Evolutionary conservation across 2,329 filamentous ascomycete species (phyloP).

Genomic region (Thielaviopsis populi): DNA sequence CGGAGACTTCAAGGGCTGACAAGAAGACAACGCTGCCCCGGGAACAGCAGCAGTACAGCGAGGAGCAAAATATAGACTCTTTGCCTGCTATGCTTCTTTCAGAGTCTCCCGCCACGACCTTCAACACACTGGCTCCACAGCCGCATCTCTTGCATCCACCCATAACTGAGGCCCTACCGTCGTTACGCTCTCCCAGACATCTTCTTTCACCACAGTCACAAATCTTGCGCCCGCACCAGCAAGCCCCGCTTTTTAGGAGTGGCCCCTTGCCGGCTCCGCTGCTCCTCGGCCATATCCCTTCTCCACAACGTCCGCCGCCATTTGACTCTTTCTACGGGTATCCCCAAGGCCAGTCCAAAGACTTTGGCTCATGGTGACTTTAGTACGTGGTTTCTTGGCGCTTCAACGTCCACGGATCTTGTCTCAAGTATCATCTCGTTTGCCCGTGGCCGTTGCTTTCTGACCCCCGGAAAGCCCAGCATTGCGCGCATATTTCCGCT

Average conservation of each 20-base stretch:
- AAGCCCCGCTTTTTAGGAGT: background rate
- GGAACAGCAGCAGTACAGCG: background rate
- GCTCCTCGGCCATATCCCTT: background rate
- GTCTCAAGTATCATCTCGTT: constrained; percentile 32
- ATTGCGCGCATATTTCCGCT: constrained; percentile 2
- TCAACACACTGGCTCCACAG: background rate
- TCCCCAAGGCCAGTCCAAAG: constrained; percentile 22
- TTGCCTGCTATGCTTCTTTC: too few relatives aligned
- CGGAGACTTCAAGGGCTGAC: background rate
- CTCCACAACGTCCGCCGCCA: background rate
- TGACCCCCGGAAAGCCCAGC: constrained; percentile 26
- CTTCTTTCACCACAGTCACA: background rate
- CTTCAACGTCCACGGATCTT: constrained; percentile 29
- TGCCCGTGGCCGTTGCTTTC: constrained; percentile 29
- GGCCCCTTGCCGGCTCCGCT: background rate
- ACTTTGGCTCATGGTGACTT: constrained; percentile 31
- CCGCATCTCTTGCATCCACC: background rate
- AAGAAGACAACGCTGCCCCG: background rate
- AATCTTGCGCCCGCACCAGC: background rate
- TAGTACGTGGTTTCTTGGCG: constrained; percentile 37
- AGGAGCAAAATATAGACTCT: too few relatives aligned
- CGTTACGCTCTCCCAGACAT: background rate
- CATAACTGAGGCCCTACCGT: background rate
- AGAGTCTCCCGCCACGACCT: background rate
- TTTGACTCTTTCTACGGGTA: background rate